These are phyloP conservation scores for Collybia nuda DNA, from an alignment of 768 basidiomycete species.

Conservation along the genomic window DNA sequence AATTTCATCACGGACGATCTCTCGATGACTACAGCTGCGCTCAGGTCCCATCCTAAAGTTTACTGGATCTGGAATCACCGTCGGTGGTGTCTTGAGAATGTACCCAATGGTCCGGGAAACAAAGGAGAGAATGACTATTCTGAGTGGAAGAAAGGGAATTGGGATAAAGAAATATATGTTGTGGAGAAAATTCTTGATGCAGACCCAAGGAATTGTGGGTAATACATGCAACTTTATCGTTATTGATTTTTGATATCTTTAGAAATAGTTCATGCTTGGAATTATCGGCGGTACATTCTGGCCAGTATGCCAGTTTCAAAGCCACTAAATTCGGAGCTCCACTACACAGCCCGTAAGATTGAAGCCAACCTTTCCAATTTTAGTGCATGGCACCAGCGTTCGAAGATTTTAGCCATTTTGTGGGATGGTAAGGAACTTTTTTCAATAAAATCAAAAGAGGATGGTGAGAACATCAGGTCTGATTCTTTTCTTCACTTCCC, in stretches of 20 bases:
- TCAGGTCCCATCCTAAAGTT: slow-evolving; percentile 89
- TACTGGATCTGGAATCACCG: slow-evolving; percentile 99
- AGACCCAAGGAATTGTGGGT: slow-evolving; percentile 91
- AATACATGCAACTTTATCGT: not conserved
- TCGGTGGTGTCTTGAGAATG: slow-evolving; percentile 88
- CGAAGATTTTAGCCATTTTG: slow-evolving; percentile 69
- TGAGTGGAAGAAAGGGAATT: slow-evolving; percentile 78
- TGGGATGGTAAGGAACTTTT: slow-evolving; percentile 62
- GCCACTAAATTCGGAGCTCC: slow-evolving; percentile 67
- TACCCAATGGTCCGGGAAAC: slow-evolving; percentile 69
- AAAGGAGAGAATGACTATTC: slow-evolving; percentile 41
- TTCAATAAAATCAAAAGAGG: slow-evolving; percentile 55
- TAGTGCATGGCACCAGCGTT: slow-evolving; percentile 98
- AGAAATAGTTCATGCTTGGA: slow-evolving; percentile 88
- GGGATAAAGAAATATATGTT: slow-evolving; percentile 84
- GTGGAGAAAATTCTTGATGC: slow-evolving; percentile 92
- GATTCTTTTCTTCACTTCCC: no score
- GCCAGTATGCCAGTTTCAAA: slow-evolving; percentile 60
- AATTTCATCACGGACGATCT: slow-evolving; percentile 71
- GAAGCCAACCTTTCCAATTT: slow-evolving; percentile 95
- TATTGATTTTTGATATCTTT: not conserved
- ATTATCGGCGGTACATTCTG: slow-evolving; percentile 87
- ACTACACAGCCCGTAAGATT: slow-evolving; percentile 89
- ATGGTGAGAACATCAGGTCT: slow-evolving; percentile 46
- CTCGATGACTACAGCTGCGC: slow-evolving; percentile 72